These are phyloP conservation scores for Leucocoprinus leucothites DNA, from an alignment of 768 basidiomycete genomes.

Conservation along the genomic window DNA sequence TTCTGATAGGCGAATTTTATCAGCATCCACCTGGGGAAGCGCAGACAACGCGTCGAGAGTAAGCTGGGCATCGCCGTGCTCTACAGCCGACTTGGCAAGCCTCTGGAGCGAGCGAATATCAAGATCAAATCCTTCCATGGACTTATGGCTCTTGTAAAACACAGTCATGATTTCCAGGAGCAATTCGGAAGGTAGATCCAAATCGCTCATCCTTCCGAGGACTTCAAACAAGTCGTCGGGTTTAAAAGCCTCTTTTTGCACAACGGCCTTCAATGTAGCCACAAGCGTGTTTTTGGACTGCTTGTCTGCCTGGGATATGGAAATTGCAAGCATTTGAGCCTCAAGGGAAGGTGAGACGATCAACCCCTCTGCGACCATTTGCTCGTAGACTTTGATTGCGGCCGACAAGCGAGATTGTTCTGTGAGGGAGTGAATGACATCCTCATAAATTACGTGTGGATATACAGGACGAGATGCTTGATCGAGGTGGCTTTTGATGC, in stretches of 20 bases:
- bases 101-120: neutral
- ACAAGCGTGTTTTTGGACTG: neutral
- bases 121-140: neutral
- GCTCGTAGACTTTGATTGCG: constrained; percentile 2
- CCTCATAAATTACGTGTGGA: constrained; percentile 1
- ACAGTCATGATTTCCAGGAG: neutral
- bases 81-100: neutral
- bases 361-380: neutral
- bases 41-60: neutral
- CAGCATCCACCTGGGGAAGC: neutral
- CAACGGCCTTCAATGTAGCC: neutral
- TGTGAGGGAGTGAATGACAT: constrained; percentile 1
- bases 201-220: neutral
- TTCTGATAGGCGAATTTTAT: neutral
- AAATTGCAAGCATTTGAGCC: constrained; percentile 6
- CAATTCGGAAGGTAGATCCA: neutral
- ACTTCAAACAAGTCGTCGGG: neutral
- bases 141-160: neutral
- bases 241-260: neutral
- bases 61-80: neutral
- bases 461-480: neutral
- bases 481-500: constrained; percentile 2
- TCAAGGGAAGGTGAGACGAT: constrained; percentile 6
- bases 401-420: neutral
- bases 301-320: neutral